Conservation (phyloP, 768 basidiomycete species). For the Chiua virens region DNA sequence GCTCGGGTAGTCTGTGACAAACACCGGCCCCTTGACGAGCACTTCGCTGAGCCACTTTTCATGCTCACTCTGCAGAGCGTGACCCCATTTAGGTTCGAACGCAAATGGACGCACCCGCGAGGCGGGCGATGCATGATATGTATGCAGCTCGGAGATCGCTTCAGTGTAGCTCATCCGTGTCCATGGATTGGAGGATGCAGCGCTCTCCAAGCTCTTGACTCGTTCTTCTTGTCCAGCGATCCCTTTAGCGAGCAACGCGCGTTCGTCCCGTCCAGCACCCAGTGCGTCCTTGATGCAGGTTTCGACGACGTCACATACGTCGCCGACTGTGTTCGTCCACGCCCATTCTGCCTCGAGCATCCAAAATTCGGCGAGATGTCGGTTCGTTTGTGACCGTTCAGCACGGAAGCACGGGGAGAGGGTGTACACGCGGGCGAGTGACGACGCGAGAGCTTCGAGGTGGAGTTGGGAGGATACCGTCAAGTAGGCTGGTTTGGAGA, state of each 20-base stretch:
- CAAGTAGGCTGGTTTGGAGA: conserved; percentile 73
- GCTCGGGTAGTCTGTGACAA: conserved; percentile 88
- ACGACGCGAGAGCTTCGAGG: conserved; percentile 80
- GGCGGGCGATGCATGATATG: conserved; percentile 29
- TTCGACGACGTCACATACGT: conserved; percentile 60
- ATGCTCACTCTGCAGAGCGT: conserved; percentile 81
- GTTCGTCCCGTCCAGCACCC: conserved; percentile 31
- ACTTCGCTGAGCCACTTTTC: conserved; percentile 85
- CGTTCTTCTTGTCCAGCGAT: conserved; percentile 35
- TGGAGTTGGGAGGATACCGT: conserved; percentile 97
- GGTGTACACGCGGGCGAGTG: conserved; percentile 85
- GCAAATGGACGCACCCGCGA: conserved; percentile 41
- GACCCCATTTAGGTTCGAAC: conserved; percentile 66
- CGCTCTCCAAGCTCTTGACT: conserved; percentile 35
- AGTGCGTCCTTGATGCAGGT: conserved; percentile 47
- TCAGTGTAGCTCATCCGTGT: conserved; percentile 74
- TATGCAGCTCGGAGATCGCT: conserved; percentile 61
- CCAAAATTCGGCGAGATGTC: conserved; percentile 98
- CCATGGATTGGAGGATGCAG: conserved; percentile 52
- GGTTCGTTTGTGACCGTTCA: conserved; percentile 80
- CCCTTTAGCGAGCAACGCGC: conserved; percentile 33
- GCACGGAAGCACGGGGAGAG: conserved; percentile 94
- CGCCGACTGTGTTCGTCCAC: conserved; percentile 47
- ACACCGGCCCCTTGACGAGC: conserved; percentile 72
- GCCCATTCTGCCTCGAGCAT: conserved; percentile 98